A percentile compares a stretch with the other conserved stretches of the same genome.
These are phyloP conservation scores for Camellia oleifera DNA, from an alignment of 179 eudicot genomes.

Conservation along the genomic window DNA sequence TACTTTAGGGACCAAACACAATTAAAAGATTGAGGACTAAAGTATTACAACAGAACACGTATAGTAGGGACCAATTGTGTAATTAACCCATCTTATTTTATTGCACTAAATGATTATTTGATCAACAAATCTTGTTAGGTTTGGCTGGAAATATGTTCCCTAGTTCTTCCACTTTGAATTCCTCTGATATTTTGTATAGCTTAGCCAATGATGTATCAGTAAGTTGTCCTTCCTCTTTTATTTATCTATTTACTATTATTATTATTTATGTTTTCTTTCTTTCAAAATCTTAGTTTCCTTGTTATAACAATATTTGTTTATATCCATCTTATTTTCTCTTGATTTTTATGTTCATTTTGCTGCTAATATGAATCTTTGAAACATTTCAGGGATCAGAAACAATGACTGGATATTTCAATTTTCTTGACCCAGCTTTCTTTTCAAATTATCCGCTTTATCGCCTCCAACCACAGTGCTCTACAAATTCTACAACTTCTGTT, in stretches of 20 bases:
- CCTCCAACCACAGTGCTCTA: constrained; percentile 55
- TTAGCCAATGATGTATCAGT: constrained; percentile 60
- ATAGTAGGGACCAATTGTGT: no score
- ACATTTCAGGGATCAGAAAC: constrained; percentile 70
- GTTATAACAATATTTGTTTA: neutral
- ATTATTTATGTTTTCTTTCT: neutral
- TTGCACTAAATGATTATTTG: neutral
- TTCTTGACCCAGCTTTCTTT: constrained; percentile 66
- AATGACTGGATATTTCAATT: constrained; percentile 31
- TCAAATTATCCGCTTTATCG: constrained; percentile 56
- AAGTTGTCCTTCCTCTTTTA: constrained; percentile 24
- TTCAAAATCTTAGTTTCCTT: neutral
- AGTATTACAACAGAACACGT: no score
- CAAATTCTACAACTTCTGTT: constrained; percentile 46
- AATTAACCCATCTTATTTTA: no score
- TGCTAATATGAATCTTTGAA: constrained; percentile 15
- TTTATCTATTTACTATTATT: no score
- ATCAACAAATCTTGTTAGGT: constrained; percentile 36
- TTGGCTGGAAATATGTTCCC: constrained; percentile 52
- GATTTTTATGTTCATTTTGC: constrained; percentile 57
- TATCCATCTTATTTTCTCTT: neutral
- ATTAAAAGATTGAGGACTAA: no score
- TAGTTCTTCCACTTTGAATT: constrained; percentile 36
- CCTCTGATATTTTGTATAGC: constrained; percentile 42
- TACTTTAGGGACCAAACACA: no score